Conservation (phyloP, 208 protist genomes). For the Leishmania tropica region DNA sequence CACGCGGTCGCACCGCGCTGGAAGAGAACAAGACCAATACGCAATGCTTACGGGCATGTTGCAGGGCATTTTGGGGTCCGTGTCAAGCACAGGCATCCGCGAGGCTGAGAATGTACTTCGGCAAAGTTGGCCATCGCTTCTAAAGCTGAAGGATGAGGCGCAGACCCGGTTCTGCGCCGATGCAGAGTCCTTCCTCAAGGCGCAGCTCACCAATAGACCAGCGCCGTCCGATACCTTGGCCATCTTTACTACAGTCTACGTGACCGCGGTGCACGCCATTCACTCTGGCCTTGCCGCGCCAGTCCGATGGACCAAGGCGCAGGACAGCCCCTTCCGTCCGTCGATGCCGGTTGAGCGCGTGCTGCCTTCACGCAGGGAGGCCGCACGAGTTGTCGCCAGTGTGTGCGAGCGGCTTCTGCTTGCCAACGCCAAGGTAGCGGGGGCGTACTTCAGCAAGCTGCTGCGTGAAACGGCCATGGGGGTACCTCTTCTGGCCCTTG, state of each 20-base stretch:
- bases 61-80: neutral
- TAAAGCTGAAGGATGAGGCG: neutral
- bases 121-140: constrained; percentile 1
- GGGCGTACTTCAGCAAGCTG: constrained; percentile 5
- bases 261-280: constrained; percentile 22
- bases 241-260: constrained; percentile 7
- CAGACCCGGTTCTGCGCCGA: neutral
- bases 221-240: neutral
- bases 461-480: constrained; percentile 30
- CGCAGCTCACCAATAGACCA: neutral
- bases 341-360: neutral
- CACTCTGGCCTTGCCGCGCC: constrained; percentile 17
- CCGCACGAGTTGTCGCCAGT: constrained; percentile 2
- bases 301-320: constrained; percentile 14
- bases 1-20: neutral
- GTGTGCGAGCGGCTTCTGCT: constrained; percentile 29
- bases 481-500: constrained; percentile 37
- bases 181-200: constrained; percentile 1
- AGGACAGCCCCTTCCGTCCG: constrained; percentile 12
- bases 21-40: neutral
- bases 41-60: neutral
- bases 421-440: neutral
- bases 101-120: neutral
- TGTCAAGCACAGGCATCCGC: neutral
- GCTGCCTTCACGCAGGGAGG: neutral